Percentiles rank a stretch among this genome's conserved stretches.
Evolutionary conservation across 1,284 basidiomycete genomes (phyloP).

Genomic region (Cutaneotrichosporon arboriforme): DNA sequence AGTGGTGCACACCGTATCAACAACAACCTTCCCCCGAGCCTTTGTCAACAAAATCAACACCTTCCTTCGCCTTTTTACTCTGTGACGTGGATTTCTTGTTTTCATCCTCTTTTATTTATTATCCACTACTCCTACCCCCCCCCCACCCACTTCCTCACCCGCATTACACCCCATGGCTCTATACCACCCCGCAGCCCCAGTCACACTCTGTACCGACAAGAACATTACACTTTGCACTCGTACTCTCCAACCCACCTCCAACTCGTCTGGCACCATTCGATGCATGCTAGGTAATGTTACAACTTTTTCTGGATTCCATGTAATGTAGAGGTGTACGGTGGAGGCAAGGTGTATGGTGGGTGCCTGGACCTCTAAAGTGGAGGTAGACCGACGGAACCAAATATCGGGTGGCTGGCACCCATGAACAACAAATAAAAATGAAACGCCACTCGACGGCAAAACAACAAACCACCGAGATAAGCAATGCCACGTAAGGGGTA

Average conservation of each 20-base stretch:
- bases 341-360: too few relatives aligned
- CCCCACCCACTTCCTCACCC: background rate
- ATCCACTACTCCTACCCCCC: background rate
- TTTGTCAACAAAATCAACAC: background rate
- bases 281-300: too few relatives aligned
- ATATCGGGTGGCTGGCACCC: too few relatives aligned
- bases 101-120: too few relatives aligned
- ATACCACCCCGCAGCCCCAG: background rate
- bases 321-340: too few relatives aligned
- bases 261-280: too few relatives aligned
- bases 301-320: too few relatives aligned
- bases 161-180: background rate
- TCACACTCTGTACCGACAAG: background rate
- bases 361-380: too few relatives aligned
- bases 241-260: too few relatives aligned
- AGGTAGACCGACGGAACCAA: too few relatives aligned
- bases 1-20: background rate
- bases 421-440: background rate
- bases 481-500: slow-evolving; percentile 2
- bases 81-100: too few relatives aligned
- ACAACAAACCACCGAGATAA: slow-evolving; percentile 6
- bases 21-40: background rate
- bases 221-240: background rate
- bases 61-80: background rate
- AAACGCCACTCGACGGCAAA: slow-evolving; percentile 1